Conservation (phyloP, 2,329 filamentous ascomycete genomes). For the Akanthomyces muscarius region DNA sequence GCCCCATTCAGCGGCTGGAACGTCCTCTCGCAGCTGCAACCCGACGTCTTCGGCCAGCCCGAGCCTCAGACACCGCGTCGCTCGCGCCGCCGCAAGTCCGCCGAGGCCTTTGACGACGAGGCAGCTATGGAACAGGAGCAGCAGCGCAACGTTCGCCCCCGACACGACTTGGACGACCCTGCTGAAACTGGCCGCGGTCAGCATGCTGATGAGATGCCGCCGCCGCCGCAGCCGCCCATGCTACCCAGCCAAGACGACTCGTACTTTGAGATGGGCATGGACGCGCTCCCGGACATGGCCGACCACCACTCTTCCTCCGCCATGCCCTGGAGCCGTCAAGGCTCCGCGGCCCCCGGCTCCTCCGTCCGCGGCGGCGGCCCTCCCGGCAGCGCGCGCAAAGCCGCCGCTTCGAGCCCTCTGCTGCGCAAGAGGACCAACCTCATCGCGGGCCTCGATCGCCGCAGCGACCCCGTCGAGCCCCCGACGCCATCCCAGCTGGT, state of each 20-base stretch:
- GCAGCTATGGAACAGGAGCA: constrained; percentile 21
- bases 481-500: constrained; percentile 24
- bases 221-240: constrained; percentile 27
- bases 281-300: constrained; percentile 60
- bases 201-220: constrained; percentile 26
- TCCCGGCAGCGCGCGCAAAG: constrained; percentile 35
- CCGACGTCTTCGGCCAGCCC: constrained; percentile 28
- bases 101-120: constrained; percentile 41
- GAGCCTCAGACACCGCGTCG: constrained; percentile 20
- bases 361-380: constrained; percentile 35
- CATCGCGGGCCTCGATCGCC: constrained; percentile 41
- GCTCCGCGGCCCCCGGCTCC: constrained; percentile 45
- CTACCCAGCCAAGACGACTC: constrained; percentile 31
- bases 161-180: constrained; percentile 20
- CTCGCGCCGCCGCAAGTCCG: constrained; percentile 38
- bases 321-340: constrained; percentile 49
- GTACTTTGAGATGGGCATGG: constrained; percentile 64
- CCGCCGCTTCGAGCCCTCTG: constrained; percentile 34
- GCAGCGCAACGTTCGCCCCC: constrained; percentile 7
- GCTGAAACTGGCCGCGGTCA: constrained; percentile 28
- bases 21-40: not conserved
- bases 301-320: constrained; percentile 58
- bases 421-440: constrained; percentile 34
- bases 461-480: constrained; percentile 38
- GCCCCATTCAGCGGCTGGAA: constrained; percentile 35